Evolutionary conservation across 768 basidiomycete genomes (phyloP).

Genomic region (Boletus barrowsii): DNA sequence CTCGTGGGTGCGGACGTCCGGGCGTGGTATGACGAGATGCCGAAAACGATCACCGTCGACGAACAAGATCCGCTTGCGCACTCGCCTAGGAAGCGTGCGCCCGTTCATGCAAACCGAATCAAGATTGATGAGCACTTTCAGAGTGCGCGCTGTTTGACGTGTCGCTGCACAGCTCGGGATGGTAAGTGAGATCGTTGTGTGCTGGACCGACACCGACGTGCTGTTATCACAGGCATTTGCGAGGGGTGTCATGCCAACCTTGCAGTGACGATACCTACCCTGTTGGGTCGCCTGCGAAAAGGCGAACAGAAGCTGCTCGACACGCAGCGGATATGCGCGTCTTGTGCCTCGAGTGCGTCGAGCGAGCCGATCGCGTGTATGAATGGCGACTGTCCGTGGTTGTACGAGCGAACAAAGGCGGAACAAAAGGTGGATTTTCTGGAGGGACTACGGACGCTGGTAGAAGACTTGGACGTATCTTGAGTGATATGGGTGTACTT

Average conservation of each 20-base stretch:
- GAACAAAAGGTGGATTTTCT: constrained; percentile 40
- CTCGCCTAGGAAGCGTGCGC: constrained; percentile 37
- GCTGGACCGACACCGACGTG: not conserved
- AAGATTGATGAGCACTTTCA: constrained; percentile 77
- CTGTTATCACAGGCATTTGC: constrained; percentile 53
- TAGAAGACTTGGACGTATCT: constrained; percentile 26
- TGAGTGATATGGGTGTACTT: too few species aligned
- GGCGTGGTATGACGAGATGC: constrained; percentile 7
- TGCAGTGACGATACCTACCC: constrained; percentile 52
- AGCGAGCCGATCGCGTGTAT: constrained; percentile 69
- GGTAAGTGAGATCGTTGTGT: constrained; percentile 36
- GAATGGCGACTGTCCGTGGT: constrained; percentile 83
- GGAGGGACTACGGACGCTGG: constrained; percentile 27
- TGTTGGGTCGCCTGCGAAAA: constrained; percentile 51
- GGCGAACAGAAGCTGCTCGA: constrained; percentile 54
- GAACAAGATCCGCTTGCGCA: constrained; percentile 33
- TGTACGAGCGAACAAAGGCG: constrained; percentile 67
- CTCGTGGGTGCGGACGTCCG: constrained; percentile 34
- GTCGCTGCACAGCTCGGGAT: constrained; percentile 51
- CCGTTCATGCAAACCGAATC: constrained; percentile 33
- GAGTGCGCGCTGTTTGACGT: constrained; percentile 64
- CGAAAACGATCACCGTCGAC: constrained; percentile 28
- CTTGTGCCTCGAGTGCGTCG: constrained; percentile 58
- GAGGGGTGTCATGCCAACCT: constrained; percentile 51
- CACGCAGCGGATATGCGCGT: constrained; percentile 66